Evolutionary conservation across 2,329 filamentous ascomycete genomes (phyloP), one percentile per base, ranked within the genome.

Genomic region (Penicillium sp.): DNA sequence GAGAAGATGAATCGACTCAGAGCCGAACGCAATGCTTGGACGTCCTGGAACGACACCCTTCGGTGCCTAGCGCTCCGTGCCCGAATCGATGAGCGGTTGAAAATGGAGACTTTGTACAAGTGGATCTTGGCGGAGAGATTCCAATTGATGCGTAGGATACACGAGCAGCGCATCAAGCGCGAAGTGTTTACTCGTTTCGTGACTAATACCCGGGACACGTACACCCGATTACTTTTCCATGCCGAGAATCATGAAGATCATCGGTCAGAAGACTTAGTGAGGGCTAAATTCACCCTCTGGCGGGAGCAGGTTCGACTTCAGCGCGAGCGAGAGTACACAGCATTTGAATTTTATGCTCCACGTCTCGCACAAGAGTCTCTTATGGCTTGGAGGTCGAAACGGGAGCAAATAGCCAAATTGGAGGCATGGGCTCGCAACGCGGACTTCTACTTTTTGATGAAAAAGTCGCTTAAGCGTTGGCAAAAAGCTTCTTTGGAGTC

Each of bases 31-130:
- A 83, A 83, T 64, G 75, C 81, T 3, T 84, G 81, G 74, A 84
- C 78, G 1, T 71, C 74, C 10, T 87, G 85, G 85, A 86, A 86
- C 57, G 81, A 86, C 60, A 72, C 73, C 15, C 73, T 85, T 15
- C 81, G 84, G 16, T 79, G 76, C 55, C 74, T 79, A 59, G 77
- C 78, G 15, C 67, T 86, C 2, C 71, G 69, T 45, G 71, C 76
- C 18, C 78, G 76, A 13, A 81, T 85, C 44, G 76, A 85, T 56
- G 78, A 82, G 56, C 78, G 84, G 3, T 58, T 85, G 38, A 71
- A 81, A 39, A 69, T 81, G 28, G 78, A 86, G 61, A 69, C 74
- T 6, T 71, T 87, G 55, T 85, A 85, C 66, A 83, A 77, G 66
- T 86, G 83, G 84, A 76, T 81, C n/a, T 62, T 86, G 28, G 76